Conservation (phyloP, 202 grass and related monocot species). For the Brachypodium distachyon region DNA sequence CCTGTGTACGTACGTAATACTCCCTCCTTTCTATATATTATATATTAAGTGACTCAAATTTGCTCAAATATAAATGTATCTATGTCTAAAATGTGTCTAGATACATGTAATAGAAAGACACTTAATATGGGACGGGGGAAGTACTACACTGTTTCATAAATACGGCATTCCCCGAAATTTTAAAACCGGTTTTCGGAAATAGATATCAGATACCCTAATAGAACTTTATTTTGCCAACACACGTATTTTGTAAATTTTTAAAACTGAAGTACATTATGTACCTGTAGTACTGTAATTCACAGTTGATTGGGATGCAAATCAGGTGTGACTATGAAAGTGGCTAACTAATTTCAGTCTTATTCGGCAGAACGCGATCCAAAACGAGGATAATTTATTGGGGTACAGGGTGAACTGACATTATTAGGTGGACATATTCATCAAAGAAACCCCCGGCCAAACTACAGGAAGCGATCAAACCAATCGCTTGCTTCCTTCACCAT, state of each 20-base stretch:
- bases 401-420: neutral
- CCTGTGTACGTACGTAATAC: too few species aligned
- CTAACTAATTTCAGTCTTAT: neutral
- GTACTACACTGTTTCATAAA: too few species aligned
- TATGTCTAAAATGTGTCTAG: too few species aligned
- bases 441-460: neutral
- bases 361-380: neutral
- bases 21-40: too few species aligned
- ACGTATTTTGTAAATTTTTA: too few species aligned
- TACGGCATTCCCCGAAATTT: neutral
- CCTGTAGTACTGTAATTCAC: neutral
- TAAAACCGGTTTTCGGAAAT: neutral
- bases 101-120: too few species aligned
- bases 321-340: neutral
- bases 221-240: neutral
- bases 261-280: too few species aligned
- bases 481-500: slow-evolving; percentile 91
- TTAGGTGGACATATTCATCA: neutral
- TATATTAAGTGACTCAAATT: too few species aligned
- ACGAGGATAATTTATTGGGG: neutral
- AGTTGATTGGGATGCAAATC: neutral
- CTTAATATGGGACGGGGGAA: too few species aligned
- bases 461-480: slow-evolving; percentile 77
- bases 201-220: too few species aligned
- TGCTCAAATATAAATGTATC: too few species aligned